Conservation (phyloP, 2,329 filamentous ascomycete genomes). For the Colletotrichum incanum region DNA sequence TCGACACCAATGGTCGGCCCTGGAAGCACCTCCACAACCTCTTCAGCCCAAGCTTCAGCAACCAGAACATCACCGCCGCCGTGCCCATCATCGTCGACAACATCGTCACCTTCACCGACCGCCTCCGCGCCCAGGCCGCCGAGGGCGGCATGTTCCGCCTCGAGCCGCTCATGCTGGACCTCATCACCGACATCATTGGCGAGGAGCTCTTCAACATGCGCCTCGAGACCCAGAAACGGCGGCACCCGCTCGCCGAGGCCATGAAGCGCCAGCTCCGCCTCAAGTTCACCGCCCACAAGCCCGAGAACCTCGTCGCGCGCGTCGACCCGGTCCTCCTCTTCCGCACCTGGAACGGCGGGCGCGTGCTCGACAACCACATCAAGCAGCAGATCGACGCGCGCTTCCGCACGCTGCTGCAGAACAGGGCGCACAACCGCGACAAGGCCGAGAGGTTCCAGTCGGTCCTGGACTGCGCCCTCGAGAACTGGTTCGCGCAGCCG, state of each 20-base stretch:
- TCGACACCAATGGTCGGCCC: constrained; percentile 51
- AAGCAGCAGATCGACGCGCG: constrained; percentile 48
- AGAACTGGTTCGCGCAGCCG: constrained; percentile 49
- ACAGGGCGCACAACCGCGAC: constrained; percentile 44
- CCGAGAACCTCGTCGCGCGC: constrained; percentile 42
- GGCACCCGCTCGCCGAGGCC: constrained; percentile 50
- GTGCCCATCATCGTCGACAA: constrained; percentile 49
- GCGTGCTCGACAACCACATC: constrained; percentile 49
- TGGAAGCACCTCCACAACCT: constrained; percentile 51
- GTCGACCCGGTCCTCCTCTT: constrained; percentile 50
- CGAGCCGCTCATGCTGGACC: constrained; percentile 48
- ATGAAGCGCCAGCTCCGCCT: constrained; percentile 46
- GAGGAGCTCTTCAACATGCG: constrained; percentile 51
- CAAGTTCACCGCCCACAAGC: constrained; percentile 42
- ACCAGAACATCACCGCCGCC: constrained; percentile 50
- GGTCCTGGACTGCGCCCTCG: constrained; percentile 53
- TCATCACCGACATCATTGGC: constrained; percentile 54
- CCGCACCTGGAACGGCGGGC: constrained; percentile 52
- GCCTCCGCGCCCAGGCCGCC: constrained; percentile 46
- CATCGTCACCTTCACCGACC: constrained; percentile 49
- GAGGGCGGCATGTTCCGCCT: constrained; percentile 44
- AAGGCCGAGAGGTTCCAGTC: constrained; percentile 43
- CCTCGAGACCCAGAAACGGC: constrained; percentile 50
- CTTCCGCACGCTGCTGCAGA: constrained; percentile 45
- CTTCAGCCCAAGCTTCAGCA: constrained; percentile 53